Evolutionary conservation across 2,329 filamentous ascomycete species (phyloP), one percentile per base, ranked within the genome.

Genomic region (Lachnellula occidentalis): DNA sequence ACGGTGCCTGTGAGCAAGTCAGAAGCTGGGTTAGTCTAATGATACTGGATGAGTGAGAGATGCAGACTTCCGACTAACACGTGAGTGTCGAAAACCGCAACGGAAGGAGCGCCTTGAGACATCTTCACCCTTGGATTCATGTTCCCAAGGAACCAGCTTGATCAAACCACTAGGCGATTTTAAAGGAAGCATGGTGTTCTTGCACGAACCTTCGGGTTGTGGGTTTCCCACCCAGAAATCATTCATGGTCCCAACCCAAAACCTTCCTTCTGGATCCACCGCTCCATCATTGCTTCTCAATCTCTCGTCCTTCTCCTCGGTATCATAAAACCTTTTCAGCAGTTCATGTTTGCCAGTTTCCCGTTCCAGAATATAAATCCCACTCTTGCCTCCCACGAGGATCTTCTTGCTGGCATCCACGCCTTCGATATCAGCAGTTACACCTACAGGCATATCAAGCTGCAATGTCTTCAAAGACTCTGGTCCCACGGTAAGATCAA

Each of bases 201-300:
- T 39, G 41, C 15, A 64, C 64, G 19, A 53, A 70, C 70, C 70
- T 63, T 72, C 70, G 60, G 66, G 56, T 53, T 70, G 62, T 37
- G 64, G 66, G 47, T 64, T 58, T 41, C 69, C 68, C 51, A 69
- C 65, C 58, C 66, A 66, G 53, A 89, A 86, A 66, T 95, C 90
- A 59, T 90, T 94, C 88, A 96, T 95, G 58, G 82, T 82, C 7
- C 90, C 90, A 5, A 91, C 77, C 87, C 90, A 95, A 73, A 92
- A 94, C 34, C 90, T 78, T 34, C 92, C 91, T 58, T 85, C 79
- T 24, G 83, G 85, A 67, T 96, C 91, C 50, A 89, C 83, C 5
- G 84, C 87, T 46, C 91, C 91, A 67, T 96, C 92, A 67, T 96
- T 96, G 70, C 87, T 79, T 54, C 83, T 74, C 69, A 88, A 76